phyloP scores from a whole-genome alignment of 2,329 filamentous ascomycete genomes.

The Pseudogymnoascus sp. region DNA sequence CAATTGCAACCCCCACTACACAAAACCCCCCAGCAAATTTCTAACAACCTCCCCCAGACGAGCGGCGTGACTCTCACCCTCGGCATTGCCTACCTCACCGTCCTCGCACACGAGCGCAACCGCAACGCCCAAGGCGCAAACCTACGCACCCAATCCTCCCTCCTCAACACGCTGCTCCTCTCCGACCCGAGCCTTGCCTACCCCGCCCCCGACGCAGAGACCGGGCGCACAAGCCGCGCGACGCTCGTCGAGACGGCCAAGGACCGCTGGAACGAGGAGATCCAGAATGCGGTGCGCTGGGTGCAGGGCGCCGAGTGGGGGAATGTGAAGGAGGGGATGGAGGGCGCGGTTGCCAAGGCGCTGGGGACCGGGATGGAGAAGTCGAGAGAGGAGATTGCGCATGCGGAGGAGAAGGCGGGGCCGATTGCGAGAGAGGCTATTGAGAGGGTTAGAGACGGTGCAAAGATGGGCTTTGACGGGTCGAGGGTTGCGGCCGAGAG shows the following conservation, averaged over 20 bases:
- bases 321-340: constrained; percentile 51
- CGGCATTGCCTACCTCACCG: constrained; percentile 63
- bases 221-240: constrained; percentile 44
- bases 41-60: constrained; percentile 42
- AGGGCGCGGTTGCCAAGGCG: constrained; percentile 41
- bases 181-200: constrained; percentile 33
- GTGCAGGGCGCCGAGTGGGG: constrained; percentile 61
- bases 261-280: constrained; percentile 70
- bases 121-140: constrained; percentile 51
- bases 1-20: not conserved
- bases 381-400: constrained; percentile 24
- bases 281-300: constrained; percentile 59
- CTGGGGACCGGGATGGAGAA: constrained; percentile 26
- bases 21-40: constrained; percentile 8
- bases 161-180: constrained; percentile 44
- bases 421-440: constrained; percentile 32
- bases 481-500: constrained; percentile 26
- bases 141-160: constrained; percentile 49
- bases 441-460: constrained; percentile 33
- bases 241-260: constrained; percentile 61
- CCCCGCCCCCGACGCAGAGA: constrained; percentile 41
- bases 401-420: constrained; percentile 27
- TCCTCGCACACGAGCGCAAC: constrained; percentile 62
- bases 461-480: constrained; percentile 24
- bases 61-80: constrained; percentile 71